Conservation (phyloP, 1,139 yeast species). For the Pichia sp. region DNA sequence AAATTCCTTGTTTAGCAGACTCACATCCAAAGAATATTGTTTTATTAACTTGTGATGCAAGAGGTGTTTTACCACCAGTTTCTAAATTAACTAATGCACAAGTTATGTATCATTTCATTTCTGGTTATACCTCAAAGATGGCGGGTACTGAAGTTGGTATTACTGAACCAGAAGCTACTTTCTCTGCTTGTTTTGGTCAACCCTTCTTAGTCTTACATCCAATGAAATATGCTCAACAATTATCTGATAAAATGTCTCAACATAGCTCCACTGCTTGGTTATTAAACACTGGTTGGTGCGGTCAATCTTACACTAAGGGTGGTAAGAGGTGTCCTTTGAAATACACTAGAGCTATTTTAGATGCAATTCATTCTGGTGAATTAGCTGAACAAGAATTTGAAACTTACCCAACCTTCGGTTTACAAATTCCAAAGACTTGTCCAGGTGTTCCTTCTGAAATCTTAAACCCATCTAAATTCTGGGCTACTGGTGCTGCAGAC, state of each 20-base stretch:
- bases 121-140: conserved; percentile 99
- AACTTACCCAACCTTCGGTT: conserved; percentile 78
- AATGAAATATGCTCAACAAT: conserved; percentile 95
- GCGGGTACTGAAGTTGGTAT: conserved; percentile 99
- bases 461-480: conserved; percentile 80
- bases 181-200: conserved; percentile 98
- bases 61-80: conserved; percentile 97
- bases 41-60: conserved; percentile 93
- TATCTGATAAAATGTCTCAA: conserved; percentile 84
- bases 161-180: conserved; percentile 96
- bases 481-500: conserved; percentile 68
- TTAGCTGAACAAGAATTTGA: conserved; percentile 77
- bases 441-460: conserved; percentile 80
- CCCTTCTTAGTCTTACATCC: conserved; percentile 98
- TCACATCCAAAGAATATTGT: conserved; percentile 89
- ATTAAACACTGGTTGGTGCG: conserved; percentile 98
- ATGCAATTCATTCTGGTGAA: conserved; percentile 90
- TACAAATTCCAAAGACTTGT: conserved; percentile 77
- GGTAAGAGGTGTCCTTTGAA: conserved; percentile 98
- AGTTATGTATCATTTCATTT: conserved; percentile 98
- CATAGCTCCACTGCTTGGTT: conserved; percentile 95
- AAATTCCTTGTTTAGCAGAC: conserved; percentile 89
- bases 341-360: conserved; percentile 95
- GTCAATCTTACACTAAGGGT: conserved; percentile 85
- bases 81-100: conserved; percentile 90